Conservation (phyloP, 805 yeast genomes). For the Sungouiella thailandica region DNA sequence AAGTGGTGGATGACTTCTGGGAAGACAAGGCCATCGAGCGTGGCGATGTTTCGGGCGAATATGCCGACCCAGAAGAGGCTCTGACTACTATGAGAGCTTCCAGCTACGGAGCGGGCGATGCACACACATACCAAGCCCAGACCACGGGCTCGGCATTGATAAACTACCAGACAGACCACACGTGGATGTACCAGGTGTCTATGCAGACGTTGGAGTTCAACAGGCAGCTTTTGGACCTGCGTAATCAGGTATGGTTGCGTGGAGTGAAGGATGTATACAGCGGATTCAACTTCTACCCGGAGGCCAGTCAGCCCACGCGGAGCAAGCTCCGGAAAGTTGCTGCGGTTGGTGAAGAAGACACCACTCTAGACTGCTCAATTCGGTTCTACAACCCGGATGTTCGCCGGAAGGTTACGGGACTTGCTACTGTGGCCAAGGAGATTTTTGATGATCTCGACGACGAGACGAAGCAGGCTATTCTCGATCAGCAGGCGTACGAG, state of each 20-base stretch:
- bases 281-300: slow-evolving; percentile 73
- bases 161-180: slow-evolving; percentile 51
- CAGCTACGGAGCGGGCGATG: slow-evolving; percentile 12
- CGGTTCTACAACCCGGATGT: slow-evolving; percentile 40
- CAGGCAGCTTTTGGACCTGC: slow-evolving; percentile 50
- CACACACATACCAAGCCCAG: slow-evolving; percentile 23
- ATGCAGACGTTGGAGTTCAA: slow-evolving; percentile 72
- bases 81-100: slow-evolving; percentile 6
- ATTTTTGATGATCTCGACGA: slow-evolving; percentile 52
- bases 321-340: slow-evolving; percentile 26
- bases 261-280: slow-evolving; percentile 80
- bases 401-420: slow-evolving; percentile 56
- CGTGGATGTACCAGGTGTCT: slow-evolving; percentile 85
- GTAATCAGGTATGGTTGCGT: slow-evolving; percentile 49
- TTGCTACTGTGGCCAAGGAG: slow-evolving; percentile 52
- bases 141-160: slow-evolving; percentile 38
- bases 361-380: slow-evolving; percentile 37
- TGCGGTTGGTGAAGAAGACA: slow-evolving; percentile 19
- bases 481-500: slow-evolving; percentile 56
- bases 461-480: slow-evolving; percentile 54
- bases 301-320: slow-evolving; percentile 64
- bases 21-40: slow-evolving; percentile 54
- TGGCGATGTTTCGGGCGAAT: slow-evolving; percentile 67
- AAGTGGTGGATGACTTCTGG: slow-evolving; percentile 85
- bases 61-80: slow-evolving; percentile 51